These are phyloP conservation scores for Paulownia fortunei DNA, from an alignment of 257 asterid genomes.

Conservation along the genomic window DNA sequence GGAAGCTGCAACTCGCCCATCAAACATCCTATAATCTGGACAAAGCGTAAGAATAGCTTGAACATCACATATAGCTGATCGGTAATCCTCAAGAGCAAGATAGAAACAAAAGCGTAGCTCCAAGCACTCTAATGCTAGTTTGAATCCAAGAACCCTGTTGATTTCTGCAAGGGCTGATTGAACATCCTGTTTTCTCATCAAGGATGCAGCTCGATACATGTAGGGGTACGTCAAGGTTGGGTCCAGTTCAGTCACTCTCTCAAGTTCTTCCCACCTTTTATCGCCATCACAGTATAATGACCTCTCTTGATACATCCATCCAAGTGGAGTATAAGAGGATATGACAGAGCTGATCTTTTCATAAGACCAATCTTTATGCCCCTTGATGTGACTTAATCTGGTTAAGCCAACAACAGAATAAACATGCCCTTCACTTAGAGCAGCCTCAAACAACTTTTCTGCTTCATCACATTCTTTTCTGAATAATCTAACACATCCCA, in stretches of 20 bases:
- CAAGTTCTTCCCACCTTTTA: slow-evolving; percentile 64
- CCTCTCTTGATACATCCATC: slow-evolving; percentile 99
- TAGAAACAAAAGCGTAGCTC: slow-evolving; percentile 93
- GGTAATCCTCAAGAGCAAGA: slow-evolving; percentile 85
- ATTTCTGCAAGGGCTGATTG: slow-evolving; percentile 87
- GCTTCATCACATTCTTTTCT: slow-evolving; percentile 86
- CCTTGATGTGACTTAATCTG: slow-evolving; percentile 61
- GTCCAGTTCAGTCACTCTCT: slow-evolving; percentile 82
- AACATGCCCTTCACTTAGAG: slow-evolving; percentile 74
- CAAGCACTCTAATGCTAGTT: slow-evolving; percentile 92
- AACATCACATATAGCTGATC: slow-evolving; percentile 84
- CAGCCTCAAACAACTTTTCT: slow-evolving; percentile 68
- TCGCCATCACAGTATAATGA: slow-evolving; percentile 81
- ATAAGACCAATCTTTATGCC: slow-evolving; percentile 52
- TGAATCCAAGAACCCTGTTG: slow-evolving; percentile 87
- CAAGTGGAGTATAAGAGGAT: slow-evolving; percentile 71
- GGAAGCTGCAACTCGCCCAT: slow-evolving; percentile 83
- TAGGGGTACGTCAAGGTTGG: slow-evolving; percentile 97
- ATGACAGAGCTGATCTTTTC: slow-evolving; percentile 73
- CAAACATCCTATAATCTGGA: slow-evolving; percentile 87
- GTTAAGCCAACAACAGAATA: slow-evolving; percentile 87
- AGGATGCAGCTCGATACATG: slow-evolving; percentile 93
- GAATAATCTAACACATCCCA: slow-evolving; percentile 69
- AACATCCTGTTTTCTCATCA: slow-evolving; percentile 84
- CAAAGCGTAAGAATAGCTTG: slow-evolving; percentile 92